Conservation (phyloP, 345 rosid genomes). For the Conringia planisiliqua region DNA sequence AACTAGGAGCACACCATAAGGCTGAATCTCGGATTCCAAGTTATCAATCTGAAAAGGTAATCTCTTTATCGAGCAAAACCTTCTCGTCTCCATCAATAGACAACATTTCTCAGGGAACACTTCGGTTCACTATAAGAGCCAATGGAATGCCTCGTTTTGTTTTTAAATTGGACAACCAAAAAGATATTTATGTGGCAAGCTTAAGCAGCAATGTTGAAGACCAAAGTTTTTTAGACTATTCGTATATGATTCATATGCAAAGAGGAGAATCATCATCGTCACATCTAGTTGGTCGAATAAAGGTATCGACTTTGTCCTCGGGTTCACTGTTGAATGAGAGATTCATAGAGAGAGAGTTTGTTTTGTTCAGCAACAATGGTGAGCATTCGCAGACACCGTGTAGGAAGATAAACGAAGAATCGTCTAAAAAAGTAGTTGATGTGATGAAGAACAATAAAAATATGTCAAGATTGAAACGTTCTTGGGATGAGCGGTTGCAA, state of each 20-base stretch:
- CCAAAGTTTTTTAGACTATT: slow-evolving; percentile 33
- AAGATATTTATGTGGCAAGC: slow-evolving; percentile 53
- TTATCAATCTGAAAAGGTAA: slow-evolving; percentile 24
- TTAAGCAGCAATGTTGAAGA: slow-evolving; percentile 38
- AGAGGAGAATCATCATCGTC: slow-evolving; percentile 27
- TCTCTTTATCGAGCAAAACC: slow-evolving; percentile 14
- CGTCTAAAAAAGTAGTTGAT: slow-evolving; percentile 49
- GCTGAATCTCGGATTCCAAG: neutral
- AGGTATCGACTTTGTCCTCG: slow-evolving; percentile 51
- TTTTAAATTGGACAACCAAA: slow-evolving; percentile 54
- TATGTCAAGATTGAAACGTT: slow-evolving; percentile 39
- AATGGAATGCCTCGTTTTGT: slow-evolving; percentile 53
- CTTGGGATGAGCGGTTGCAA: slow-evolving; percentile 42
- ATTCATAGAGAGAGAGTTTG: slow-evolving; percentile 58
- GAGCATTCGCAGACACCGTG: slow-evolving; percentile 36
- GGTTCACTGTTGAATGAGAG: slow-evolving; percentile 35
- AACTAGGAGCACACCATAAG: neutral
- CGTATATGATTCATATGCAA: slow-evolving; percentile 51
- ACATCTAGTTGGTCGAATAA: slow-evolving; percentile 60
- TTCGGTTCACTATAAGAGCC: slow-evolving; percentile 58
- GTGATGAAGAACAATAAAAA: slow-evolving; percentile 50
- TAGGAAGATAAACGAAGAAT: slow-evolving; percentile 43
- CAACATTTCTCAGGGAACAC: slow-evolving; percentile 50
- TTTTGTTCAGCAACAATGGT: slow-evolving; percentile 45
- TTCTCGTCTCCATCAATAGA: slow-evolving; percentile 25